Conservation (phyloP, 352 stramenopile genomes). For the Pythium aquatile region DNA sequence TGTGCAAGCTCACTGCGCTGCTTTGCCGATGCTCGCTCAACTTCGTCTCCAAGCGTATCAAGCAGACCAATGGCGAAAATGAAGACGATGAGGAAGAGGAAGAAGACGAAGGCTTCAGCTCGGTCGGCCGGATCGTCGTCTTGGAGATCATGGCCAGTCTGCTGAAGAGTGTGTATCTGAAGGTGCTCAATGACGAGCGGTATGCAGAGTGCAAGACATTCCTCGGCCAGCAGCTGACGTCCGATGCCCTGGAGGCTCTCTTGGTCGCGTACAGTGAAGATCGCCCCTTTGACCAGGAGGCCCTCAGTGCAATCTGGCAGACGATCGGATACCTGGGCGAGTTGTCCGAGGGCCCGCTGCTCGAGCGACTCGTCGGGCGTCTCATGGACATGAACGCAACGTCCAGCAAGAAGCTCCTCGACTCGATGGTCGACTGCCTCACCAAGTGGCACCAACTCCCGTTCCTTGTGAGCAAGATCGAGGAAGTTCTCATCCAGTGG, state of each 20-base stretch:
- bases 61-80: slow-evolving; percentile 38
- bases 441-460: slow-evolving; percentile 72
- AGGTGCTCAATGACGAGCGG: slow-evolving; percentile 62
- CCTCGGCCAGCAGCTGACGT: slow-evolving; percentile 59
- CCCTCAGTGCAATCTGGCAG: slow-evolving; percentile 71
- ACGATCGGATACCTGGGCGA: slow-evolving; percentile 69
- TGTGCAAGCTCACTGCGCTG: slow-evolving; percentile 79
- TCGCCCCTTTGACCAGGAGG: slow-evolving; percentile 61
- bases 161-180: slow-evolving; percentile 69
- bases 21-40: slow-evolving; percentile 76
- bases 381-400: slow-evolving; percentile 76
- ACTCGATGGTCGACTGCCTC: slow-evolving; percentile 78
- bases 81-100: slow-evolving; percentile 63
- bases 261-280: slow-evolving; percentile 65
- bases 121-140: slow-evolving; percentile 69
- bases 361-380: slow-evolving; percentile 59
- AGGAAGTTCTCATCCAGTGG: slow-evolving; percentile 59
- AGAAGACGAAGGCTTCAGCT: slow-evolving; percentile 65
- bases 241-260: slow-evolving; percentile 59
- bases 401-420: slow-evolving; percentile 69
- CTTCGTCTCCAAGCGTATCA: slow-evolving; percentile 69
- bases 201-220: slow-evolving; percentile 79
- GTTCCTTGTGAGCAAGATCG: slow-evolving; percentile 60
- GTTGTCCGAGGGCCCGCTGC: slow-evolving; percentile 49
- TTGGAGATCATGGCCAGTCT: slow-evolving; percentile 72